Percentiles rank a stretch among this genome's conserved stretches.
These are phyloP conservation scores for Kazachstania sp. DNA, from an alignment of 1,139 yeast genomes.

Conservation along the genomic window DNA sequence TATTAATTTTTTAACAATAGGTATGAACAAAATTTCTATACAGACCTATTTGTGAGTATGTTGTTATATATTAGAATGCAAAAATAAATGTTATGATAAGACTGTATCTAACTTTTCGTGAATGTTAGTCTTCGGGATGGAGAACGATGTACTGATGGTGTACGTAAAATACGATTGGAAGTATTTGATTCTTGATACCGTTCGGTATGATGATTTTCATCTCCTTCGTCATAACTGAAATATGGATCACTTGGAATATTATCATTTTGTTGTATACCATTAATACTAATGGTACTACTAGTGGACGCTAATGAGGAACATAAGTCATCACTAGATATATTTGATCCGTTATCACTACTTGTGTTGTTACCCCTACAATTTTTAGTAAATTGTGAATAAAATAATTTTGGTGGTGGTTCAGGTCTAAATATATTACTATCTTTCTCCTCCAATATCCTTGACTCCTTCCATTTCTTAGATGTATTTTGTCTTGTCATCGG, in stretches of 20 bases:
- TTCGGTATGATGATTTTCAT: slow-evolving; percentile 5
- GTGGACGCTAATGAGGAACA: slow-evolving; percentile 6
- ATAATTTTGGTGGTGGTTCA: slow-evolving; percentile 25
- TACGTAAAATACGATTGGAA: not conserved
- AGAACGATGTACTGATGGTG: slow-evolving; percentile 1
- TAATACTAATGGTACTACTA: slow-evolving; percentile 12
- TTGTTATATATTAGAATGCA: not conserved
- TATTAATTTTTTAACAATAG: not conserved
- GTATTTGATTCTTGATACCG: no score
- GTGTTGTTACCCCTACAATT: slow-evolving; percentile 11
- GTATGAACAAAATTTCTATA: not conserved
- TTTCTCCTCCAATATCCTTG: not conserved
- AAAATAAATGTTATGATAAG: not conserved
- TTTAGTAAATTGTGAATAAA: slow-evolving; percentile 8
- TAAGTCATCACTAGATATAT: slow-evolving; percentile 8
- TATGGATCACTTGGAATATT: slow-evolving; percentile 10
- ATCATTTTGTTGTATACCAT: slow-evolving; percentile 14
- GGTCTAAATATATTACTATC: slow-evolving; percentile 9
- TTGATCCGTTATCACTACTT: not conserved
- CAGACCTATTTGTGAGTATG: not conserved
- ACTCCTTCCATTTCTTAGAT: not conserved
- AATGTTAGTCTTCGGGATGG: slow-evolving; percentile 1
- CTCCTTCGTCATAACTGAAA: slow-evolving; percentile 16
- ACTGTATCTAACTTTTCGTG: not conserved
- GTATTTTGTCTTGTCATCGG: not conserved